Percentiles rank a stretch among this genome's conserved stretches.
phyloP scores from a whole-genome alignment of 2,329 filamentous ascomycete genomes.

The Neodidymelliopsis sp. region DNA sequence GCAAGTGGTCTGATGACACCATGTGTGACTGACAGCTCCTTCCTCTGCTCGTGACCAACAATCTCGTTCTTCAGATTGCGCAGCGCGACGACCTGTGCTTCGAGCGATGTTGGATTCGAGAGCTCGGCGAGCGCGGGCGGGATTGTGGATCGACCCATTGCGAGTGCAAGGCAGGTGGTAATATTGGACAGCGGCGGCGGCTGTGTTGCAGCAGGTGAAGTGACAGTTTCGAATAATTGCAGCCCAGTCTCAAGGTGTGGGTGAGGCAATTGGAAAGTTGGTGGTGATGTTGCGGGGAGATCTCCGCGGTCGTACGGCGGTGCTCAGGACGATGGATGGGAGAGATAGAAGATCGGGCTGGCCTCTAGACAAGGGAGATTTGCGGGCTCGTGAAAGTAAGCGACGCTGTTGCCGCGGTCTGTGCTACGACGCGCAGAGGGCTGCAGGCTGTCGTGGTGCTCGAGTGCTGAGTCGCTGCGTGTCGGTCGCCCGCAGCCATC shows the following conservation, averaged over 20 bases:
- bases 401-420: too few species aligned
- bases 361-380: too few species aligned
- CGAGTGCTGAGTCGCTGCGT: conserved; percentile 3
- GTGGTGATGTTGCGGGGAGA: conserved; percentile 22
- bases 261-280: conserved; percentile 4
- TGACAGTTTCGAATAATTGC: neutral
- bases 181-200: too few species aligned
- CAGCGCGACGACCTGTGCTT: conserved; percentile 64
- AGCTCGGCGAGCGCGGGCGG: conserved; percentile 50
- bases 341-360: neutral
- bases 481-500: conserved; percentile 2
- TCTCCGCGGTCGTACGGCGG: conserved; percentile 17
- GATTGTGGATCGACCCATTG: conserved; percentile 48
- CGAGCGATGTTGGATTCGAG: conserved; percentile 44
- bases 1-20: conserved; percentile 72
- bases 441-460: conserved; percentile 15
- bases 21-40: conserved; percentile 76
- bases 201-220: too few species aligned
- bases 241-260: neutral
- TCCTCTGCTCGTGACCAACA: conserved; percentile 85
- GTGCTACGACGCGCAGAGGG: conserved; percentile 2
- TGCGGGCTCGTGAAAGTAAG: too few species aligned
- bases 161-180: neutral
- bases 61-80: conserved; percentile 85
- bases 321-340: neutral